phyloP scores from a whole-genome alignment of 2,329 filamentous ascomycete species.

The Trichoderma oligosporum region DNA sequence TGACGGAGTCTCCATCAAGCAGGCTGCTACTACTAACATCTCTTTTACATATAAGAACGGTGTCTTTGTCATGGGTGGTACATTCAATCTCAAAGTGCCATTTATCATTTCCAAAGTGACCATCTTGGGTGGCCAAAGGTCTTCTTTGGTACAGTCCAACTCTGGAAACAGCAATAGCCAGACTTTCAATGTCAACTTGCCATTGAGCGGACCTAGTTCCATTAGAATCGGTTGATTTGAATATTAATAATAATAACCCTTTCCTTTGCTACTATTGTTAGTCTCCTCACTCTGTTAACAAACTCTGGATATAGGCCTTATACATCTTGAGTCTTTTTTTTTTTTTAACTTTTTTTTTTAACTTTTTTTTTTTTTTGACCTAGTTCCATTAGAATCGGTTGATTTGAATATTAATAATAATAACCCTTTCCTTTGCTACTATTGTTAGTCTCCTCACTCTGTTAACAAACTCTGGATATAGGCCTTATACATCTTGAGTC shows the following conservation, averaged over 20 bases:
- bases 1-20: slow-evolving; percentile 66
- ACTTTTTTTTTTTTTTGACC: not conserved
- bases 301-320: no score
- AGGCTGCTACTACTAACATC: slow-evolving; percentile 51
- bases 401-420: not conserved
- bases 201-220: slow-evolving; percentile 23
- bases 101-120: slow-evolving; percentile 48
- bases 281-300: no score
- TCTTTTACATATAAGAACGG: slow-evolving; percentile 56
- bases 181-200: slow-evolving; percentile 25
- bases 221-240: slow-evolving; percentile 11
- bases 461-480: no score
- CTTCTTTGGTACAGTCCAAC: slow-evolving; percentile 4
- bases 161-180: slow-evolving; percentile 19
- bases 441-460: no score
- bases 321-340: no score
- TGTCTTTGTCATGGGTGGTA: slow-evolving; percentile 48
- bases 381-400: not conserved
- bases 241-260: not conserved
- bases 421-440: no score
- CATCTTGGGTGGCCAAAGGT: slow-evolving; percentile 39
- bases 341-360: not conserved
- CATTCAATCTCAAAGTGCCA: slow-evolving; percentile 49
- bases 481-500: no score
- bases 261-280: no score